Evolutionary conservation across 768 basidiomycete species (phyloP), one percentile per base, ranked within the genome.

Genomic region (Hydnomerulius pinastri): DNA sequence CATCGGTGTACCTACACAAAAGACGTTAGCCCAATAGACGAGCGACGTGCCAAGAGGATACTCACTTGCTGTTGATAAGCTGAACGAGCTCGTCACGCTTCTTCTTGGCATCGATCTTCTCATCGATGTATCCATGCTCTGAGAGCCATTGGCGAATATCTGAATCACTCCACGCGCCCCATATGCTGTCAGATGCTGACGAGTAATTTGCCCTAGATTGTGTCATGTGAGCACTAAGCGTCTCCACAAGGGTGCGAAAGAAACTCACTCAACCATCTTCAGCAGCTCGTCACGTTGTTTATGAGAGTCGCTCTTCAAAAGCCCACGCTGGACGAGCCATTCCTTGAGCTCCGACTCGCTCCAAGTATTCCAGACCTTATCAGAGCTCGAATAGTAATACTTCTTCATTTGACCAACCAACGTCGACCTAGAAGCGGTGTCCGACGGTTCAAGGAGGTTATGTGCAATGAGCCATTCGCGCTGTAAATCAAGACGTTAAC

Each of bases 401-500:
- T 76, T 72, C 50, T 82, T 74, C 89, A 97, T 91, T 42, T 83
- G 66, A 15, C 73, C 75, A 32, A 82, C 56, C 28, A 94, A 78
- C 46, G 78, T 74, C 43, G 82, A 77, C 36, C 83, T 53, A 27
- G 78, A 43, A 71, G 70, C 48, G 51, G 83, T 81, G n/a, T 79
- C 65, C 15, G 78, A 66, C 60, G 83, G 69, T 62, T 86, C 78
- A 59, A 93, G 73, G 56, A 97, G 70, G 50, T 85, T 80, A 66
- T 93, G 92, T 8, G 79, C 69, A 12, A 90, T 72, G 39, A 97
- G 86, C 94, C 95, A 98, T 50, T 86, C 74, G 48, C 85, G 84
- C 89, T 91, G 52, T 8, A 50, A 7, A 17, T 12, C 4, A 11
- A 0, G 4, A 30, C 10, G 41, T 60, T 4, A 56, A 33, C 18